phyloP scores from a whole-genome alignment of 148 eudicot species.

The Simmondsia chinensis region DNA sequence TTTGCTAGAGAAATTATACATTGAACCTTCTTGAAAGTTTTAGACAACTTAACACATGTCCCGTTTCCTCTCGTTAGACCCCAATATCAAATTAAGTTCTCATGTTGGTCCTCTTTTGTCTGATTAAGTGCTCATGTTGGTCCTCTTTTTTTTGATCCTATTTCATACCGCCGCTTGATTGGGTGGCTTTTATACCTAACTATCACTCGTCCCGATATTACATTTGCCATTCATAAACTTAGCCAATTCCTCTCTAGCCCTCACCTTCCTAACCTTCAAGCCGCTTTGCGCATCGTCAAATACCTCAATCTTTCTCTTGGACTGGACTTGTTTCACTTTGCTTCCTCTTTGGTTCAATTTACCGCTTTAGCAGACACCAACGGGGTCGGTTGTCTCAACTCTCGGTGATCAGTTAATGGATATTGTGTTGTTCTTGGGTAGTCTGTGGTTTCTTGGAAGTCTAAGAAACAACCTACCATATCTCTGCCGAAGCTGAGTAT shows the following conservation, averaged over 20 bases:
- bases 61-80: not conserved
- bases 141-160: not conserved
- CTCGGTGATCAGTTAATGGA: not conserved
- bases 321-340: not conserved
- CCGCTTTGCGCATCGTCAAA: not conserved
- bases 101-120: too few species aligned
- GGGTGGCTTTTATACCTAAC: not conserved
- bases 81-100: too few species aligned
- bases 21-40: not conserved
- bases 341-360: not conserved
- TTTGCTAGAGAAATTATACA: not conserved
- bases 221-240: not conserved
- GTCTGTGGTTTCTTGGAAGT: constrained; percentile 3
- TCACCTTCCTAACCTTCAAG: not conserved
- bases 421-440: not conserved
- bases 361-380: not conserved
- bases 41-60: not conserved
- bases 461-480: not conserved
- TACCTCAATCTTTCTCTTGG: not conserved
- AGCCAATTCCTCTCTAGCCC: not conserved
- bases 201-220: not conserved
- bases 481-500: not conserved
- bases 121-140: not conserved
- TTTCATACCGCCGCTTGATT: not conserved
- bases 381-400: not conserved